phyloP scores from a whole-genome alignment of 2,329 filamentous ascomycete species.

The Calonectria fujianensis region DNA sequence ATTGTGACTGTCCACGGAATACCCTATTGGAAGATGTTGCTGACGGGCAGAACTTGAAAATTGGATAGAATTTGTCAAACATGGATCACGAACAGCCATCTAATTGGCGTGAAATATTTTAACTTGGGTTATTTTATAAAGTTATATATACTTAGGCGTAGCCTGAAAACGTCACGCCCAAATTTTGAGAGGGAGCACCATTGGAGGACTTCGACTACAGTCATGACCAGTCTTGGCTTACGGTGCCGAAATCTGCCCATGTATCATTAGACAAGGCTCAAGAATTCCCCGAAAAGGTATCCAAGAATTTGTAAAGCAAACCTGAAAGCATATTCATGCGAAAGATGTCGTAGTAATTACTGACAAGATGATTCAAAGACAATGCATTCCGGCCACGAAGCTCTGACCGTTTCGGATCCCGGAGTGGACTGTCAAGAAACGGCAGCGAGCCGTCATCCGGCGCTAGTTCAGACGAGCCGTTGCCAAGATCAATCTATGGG shows the following conservation, averaged over 20 bases:
- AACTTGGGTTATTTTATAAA: not conserved
- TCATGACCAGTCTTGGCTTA: not conserved
- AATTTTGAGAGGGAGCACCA: not conserved
- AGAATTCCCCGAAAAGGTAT: not conserved
- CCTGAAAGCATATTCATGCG: not conserved
- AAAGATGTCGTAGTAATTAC: not conserved
- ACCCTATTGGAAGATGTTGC: too few species aligned
- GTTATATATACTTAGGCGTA: not conserved
- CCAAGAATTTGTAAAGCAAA: not conserved
- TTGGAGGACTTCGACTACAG: not conserved
- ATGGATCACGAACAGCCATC: not conserved
- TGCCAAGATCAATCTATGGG: constrained; percentile 3
- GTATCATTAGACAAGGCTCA: not conserved
- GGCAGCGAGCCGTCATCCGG: not conserved
- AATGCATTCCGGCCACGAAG: not conserved
- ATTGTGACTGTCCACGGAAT: not conserved
- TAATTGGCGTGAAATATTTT: not conserved
- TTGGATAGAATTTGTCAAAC: not conserved
- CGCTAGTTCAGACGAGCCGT: constrained; percentile 4
- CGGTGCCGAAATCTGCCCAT: not conserved
- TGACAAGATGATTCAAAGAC: not conserved
- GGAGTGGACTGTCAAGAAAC: not conserved
- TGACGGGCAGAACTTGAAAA: not conserved
- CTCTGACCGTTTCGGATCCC: constrained; percentile 2
- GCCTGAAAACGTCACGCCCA: not conserved